Base-by-base conservation (phyloP, 345 rosid species). In the Orychophragmus violaceus region DNA sequence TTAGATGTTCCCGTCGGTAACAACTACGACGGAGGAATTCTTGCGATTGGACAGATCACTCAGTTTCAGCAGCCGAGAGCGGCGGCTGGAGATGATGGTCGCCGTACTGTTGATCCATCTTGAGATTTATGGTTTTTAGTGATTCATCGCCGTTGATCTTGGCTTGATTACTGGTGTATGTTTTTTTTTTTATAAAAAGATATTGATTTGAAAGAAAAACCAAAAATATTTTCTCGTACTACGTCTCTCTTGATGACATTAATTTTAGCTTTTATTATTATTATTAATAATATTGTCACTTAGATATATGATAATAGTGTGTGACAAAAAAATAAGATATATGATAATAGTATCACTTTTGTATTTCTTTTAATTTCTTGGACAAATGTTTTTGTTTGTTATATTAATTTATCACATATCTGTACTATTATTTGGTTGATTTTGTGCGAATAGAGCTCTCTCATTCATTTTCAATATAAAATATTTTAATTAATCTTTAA, bases 1-100 rank as follows among this genome's bases (percentile, higher is more conserved):
- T 81, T 84, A 10, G 96, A 74, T 61, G 68, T 66, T 44, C 79
- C 76, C 0, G 69, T 66, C 1, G 76, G 79, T 35, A 80, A 61
- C 73, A 82, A 75, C 69, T 84, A 83, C 44, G 92, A 86, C 23
- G 77, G 73, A 8, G 76, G 87, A 68, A 81, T 91, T 60, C 85
- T 88, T 0, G 90, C 96, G 1, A 87, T 87, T 24, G 95, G 96
- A 19, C 97, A 84, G 32, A 84, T 90, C 41, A 80, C 83, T 33
- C 96, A 83, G 85, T 92, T 84, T 49, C 98, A 92, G 81, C 96
- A 82, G 77, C 79, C 87, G 0, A 72, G 96, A 57, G 96, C 96
- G n/a, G n/a, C n/a, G 1, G 82, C 83, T 1, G 87, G 84, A 27
- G 96, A 91, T 6, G 93, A 88, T 46, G 84, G 87, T 66, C 86